Evolutionary conservation across 305 asterid genomes (phyloP).

Genomic region (Fraxinus xanthoxyloides): DNA sequence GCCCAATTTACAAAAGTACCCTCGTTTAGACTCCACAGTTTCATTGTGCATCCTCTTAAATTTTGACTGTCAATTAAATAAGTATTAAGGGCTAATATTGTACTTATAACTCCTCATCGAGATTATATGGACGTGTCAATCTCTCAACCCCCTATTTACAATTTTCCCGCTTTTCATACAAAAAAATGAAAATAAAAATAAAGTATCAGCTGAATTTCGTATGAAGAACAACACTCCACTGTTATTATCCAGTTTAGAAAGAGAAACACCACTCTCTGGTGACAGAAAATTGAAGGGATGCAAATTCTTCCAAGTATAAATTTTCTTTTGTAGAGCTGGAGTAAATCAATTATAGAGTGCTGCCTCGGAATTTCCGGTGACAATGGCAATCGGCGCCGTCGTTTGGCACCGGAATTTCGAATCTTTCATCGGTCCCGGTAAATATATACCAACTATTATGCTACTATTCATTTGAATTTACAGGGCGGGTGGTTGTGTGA

Average conservation of each 20-base stretch:
- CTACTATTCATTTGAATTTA: background rate
- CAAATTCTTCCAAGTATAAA: background rate
- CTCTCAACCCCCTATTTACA: constrained; percentile 31
- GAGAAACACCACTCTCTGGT: constrained; percentile 6
- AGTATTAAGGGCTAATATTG: constrained; percentile 15
- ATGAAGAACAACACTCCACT: constrained; percentile 29
- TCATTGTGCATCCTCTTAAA: background rate
- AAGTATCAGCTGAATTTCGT: constrained; percentile 28
- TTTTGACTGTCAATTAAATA: background rate
- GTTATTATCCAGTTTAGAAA: constrained; percentile 28
- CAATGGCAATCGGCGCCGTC: constrained; percentile 78
- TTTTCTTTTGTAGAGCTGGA: background rate
- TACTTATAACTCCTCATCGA: background rate
- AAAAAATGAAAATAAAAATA: constrained; percentile 18
- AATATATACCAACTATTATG: background rate
- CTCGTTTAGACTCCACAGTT: background rate
- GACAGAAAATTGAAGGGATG: background rate
- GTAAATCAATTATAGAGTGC: constrained; percentile 6
- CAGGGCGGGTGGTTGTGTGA: background rate
- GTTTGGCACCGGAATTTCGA: constrained; percentile 74
- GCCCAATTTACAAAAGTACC: constrained; percentile 9
- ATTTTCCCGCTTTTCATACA: constrained; percentile 33
- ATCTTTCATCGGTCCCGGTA: constrained; percentile 48
- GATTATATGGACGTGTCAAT: constrained; percentile 35
- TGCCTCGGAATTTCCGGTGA: constrained; percentile 28